A percentile compares a stretch with the other conserved stretches of the same genome.
These are phyloP conservation scores for Cordyceps militaris DNA, from an alignment of 2,329 filamentous ascomycete species.

Conservation along the genomic window DNA sequence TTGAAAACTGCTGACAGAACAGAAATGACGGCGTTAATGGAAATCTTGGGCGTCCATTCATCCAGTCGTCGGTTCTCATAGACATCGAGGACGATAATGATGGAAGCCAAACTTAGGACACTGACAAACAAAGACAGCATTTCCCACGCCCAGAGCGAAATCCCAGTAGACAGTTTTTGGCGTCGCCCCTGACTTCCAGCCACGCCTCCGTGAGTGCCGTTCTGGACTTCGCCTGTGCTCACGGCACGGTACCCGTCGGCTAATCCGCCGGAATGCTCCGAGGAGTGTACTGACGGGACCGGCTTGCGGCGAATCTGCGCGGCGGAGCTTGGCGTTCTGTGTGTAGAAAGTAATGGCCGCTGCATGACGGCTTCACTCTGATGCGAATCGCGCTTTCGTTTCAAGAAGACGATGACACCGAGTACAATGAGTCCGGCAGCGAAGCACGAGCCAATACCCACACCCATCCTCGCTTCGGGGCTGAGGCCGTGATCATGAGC, in stretches of 20 bases:
- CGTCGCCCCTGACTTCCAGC: not conserved
- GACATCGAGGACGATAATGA: not conserved
- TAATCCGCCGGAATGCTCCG: not conserved
- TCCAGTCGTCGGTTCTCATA: not conserved
- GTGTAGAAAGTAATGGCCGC: not conserved
- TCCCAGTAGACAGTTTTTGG: not conserved
- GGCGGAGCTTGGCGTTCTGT: not conserved
- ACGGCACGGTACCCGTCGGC: not conserved
- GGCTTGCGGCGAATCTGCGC: not conserved
- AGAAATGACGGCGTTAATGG: slow-evolving; percentile 2
- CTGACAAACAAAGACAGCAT: not conserved
- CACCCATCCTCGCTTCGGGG: not conserved
- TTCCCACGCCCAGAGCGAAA: slow-evolving; percentile 5
- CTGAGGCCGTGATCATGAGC: not conserved
- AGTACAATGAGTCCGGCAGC: not conserved
- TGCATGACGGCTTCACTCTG: not conserved
- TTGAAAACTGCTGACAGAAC: slow-evolving; percentile 1
- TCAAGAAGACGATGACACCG: not conserved
- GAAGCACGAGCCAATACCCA: not conserved
- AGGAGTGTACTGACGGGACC: not conserved
- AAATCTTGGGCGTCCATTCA: not conserved
- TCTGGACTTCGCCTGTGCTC: not conserved
- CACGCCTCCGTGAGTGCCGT: not conserved
- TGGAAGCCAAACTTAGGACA: not conserved
- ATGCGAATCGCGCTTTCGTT: not conserved